Evolutionary conservation across 139 green algal species (phyloP), one percentile per base, ranked within the genome.

Genomic region (Yamagishiella unicocca): DNA sequence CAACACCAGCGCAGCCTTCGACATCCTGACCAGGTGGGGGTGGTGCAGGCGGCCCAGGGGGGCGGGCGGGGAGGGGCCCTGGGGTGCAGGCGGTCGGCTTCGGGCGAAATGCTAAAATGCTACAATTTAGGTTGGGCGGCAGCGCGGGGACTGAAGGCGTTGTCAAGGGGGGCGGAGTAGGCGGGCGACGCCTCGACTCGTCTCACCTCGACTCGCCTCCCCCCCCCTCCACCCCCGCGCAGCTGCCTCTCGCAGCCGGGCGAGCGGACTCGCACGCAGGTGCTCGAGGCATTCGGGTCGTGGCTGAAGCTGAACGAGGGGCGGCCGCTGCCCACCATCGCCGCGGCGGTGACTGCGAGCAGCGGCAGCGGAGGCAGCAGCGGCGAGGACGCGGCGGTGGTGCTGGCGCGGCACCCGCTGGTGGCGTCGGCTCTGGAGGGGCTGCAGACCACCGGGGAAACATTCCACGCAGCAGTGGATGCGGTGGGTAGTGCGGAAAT

Each of bases 401-500:
- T 43, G 45, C 81, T 87, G 43, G 81, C 81, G 2, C 64, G 81
- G 64, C 87, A 90, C 55, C 89, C 82, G 40, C 91, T 98, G 71
- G 87, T 95, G 31, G 81, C 67, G 37, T 93, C 94, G 2, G 91
- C 95, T 2, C 89, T 98, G 43, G 89, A 95, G 35, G 94, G 95
- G 1, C 87, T 98, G 29, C 43, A 91, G 33, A 54, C 25, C 7
- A 85, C 72, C 1, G 64, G 85, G 29, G 92, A 94, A 75, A 93
- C 90, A 12, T 98, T 99, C 88, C 93, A 97, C 62, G 85, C 91
- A 9, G 92, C 95, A 2, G 95, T 96, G 22, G 97, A 99, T 35
- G 96, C 95, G 22, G 92, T 96, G 33, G 40, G 79, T 54, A 0
- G 40, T 40, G 70, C 37, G 68, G n/a, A 64, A 89, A 95, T 83